phyloP scores from a whole-genome alignment of 2,329 filamentous ascomycete genomes.

The Aspergillus melleus region DNA sequence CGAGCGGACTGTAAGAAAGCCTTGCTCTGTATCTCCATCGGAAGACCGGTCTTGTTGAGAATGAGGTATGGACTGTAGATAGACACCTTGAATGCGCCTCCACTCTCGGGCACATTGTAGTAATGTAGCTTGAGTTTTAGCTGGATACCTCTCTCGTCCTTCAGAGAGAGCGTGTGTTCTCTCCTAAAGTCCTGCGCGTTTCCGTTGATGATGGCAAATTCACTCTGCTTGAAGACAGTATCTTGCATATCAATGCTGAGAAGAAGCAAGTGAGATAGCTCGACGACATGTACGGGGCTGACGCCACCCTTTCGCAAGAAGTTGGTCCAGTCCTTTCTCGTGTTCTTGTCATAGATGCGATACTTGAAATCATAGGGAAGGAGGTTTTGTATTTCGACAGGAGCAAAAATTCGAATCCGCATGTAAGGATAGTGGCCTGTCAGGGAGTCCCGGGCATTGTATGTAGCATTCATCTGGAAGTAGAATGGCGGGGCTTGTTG shows the following conservation, averaged over 20 bases:
- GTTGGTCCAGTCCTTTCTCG: conserved; percentile 98
- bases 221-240: conserved; percentile 88
- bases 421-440: conserved; percentile 90
- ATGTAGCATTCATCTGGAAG: conserved; percentile 90
- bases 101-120: conserved; percentile 83
- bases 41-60: conserved; percentile 89
- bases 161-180: conserved; percentile 76
- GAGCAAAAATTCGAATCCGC: conserved; percentile 86
- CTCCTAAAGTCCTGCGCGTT: conserved; percentile 83
- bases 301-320: conserved; percentile 95
- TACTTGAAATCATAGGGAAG: conserved; percentile 99
- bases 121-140: conserved; percentile 87
- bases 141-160: conserved; percentile 77
- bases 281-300: conserved; percentile 95
- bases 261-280: conserved; percentile 87
- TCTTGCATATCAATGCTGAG: conserved; percentile 97
- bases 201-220: conserved; percentile 96
- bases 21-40: conserved; percentile 85
- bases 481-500: conserved; percentile 82
- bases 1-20: conserved; percentile 81
- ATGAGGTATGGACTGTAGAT: conserved; percentile 95
- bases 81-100: conserved; percentile 92
- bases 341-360: conserved; percentile 97
- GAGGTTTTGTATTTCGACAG: conserved; percentile 90
- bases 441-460: conserved; percentile 79